Base-by-base conservation (phyloP, 805 yeast species). In the Candida endomychidarum region DNA sequence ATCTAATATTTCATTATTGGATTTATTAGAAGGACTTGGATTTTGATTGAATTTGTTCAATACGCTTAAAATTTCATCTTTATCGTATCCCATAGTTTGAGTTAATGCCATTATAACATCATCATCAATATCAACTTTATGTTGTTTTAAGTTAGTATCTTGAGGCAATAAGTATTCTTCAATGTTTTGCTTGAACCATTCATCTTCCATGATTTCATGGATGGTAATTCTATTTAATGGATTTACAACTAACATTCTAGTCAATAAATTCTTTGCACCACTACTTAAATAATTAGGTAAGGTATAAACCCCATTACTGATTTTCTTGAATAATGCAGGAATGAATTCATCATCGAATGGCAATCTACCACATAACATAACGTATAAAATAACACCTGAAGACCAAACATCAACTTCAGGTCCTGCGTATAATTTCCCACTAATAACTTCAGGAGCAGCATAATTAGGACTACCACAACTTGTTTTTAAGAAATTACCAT, bases 341-440 rank as follows among this genome's bases (percentile, higher is more conserved):
- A 90, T 91, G 58, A 88, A 84, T 57, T 90, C 98, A 63, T 90
- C 98, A 63, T 90, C 98, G 60, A 90, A 90, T 10, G 98, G 98
- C 53, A 90, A 74, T 52, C 97, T 74, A 27, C 98, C 96, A 63
- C 96, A 90, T 38, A 91, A 72, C 97, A 90, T 90, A 39, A 90
- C 98, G 53, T 90, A 91, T 40, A 90, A 70, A 34, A 91, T 89
- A 27, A 91, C 97, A 54, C 98, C 98, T 57, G 96, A 86, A 0
- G 95, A 85, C 98, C 98, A 90, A 40, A 90, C 96, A 61, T 90
- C 98, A 34, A 91, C 97, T 63, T 91, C 97, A 2, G 98, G 97
- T 8, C 98, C 98, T 2, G 97, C 98, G 53, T 90, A 91, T 39
- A 91, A 72, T 59, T 91, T 88, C 24, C 97, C 97, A 46, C 90